These are phyloP conservation scores for Akebia trifoliata DNA, from an alignment of 164 flowering plant genomes.

Conservation along the genomic window DNA sequence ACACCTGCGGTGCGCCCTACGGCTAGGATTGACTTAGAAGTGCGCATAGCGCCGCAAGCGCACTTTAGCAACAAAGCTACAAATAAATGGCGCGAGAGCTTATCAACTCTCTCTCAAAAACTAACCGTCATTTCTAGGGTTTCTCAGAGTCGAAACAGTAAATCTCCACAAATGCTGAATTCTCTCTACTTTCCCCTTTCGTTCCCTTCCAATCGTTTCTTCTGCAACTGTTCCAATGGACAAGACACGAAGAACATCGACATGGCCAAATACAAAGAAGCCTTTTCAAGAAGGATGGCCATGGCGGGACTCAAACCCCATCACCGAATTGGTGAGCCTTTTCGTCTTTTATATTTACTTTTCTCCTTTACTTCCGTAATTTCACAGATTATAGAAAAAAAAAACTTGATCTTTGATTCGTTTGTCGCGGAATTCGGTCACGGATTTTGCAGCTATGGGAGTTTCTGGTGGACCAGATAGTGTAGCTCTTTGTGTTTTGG, in stretches of 20 bases:
- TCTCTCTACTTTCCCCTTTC: not conserved
- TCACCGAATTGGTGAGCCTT: constrained; percentile 60
- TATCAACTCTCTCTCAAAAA: not conserved
- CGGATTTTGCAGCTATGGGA: constrained; percentile 53
- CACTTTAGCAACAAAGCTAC: not conserved
- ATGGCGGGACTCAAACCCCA: constrained; percentile 79
- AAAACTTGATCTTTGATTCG: too few relatives aligned
- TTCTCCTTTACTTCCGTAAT: not conserved
- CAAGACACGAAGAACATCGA: constrained; percentile 19
- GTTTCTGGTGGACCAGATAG: constrained; percentile 97
- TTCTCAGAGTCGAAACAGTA: not conserved
- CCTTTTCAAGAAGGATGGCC: constrained; percentile 60
- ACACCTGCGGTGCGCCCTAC: too few relatives aligned
- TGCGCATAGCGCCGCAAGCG: too few relatives aligned
- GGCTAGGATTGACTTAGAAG: too few relatives aligned
- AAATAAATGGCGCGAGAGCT: constrained; percentile 19
- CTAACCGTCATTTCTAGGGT: constrained; percentile 10
- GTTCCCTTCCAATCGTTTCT: constrained; percentile 19
- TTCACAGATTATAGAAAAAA: too few relatives aligned
- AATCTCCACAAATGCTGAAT: constrained; percentile 1
- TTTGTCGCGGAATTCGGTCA: not conserved
- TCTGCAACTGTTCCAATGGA: constrained; percentile 24
- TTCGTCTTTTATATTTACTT: not conserved
- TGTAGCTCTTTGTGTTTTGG: constrained; percentile 67
- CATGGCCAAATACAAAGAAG: constrained; percentile 34